These are phyloP conservation scores for Schizophyllum commune DNA, from an alignment of 1,284 basidiomycete species.

Conservation along the genomic window DNA sequence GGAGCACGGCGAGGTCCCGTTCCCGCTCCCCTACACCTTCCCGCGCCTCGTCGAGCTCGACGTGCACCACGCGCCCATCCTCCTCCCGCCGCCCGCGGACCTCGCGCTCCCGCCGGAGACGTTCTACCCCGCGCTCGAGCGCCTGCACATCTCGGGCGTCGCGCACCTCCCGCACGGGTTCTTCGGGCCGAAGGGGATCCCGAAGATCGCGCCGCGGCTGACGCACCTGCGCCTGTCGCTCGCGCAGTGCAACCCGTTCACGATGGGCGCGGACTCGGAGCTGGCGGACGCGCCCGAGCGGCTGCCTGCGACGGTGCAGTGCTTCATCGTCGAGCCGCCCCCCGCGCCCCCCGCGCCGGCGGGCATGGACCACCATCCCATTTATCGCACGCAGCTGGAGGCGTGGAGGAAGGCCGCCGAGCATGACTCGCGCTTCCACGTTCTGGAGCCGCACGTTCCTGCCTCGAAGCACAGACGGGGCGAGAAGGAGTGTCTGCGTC, in stretches of 20 bases:
- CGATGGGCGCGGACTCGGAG: neutral
- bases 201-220: constrained; percentile 5
- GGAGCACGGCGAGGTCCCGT: constrained; percentile 4
- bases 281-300: neutral
- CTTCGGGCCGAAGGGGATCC: neutral
- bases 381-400: neutral
- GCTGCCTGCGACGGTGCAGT: constrained; percentile 2
- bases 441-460: neutral
- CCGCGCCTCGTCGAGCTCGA: neutral
- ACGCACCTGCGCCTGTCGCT: constrained; percentile 6
- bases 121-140: neutral
- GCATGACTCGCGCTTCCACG: neutral
- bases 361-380: neutral
- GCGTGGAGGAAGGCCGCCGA: neutral
- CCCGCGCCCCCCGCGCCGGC: neutral
- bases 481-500: neutral
- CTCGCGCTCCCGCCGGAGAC: neutral
- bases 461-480: neutral
- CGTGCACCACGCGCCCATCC: neutral
- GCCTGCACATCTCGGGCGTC: neutral
- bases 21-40: neutral
- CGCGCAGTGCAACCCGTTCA: neutral
- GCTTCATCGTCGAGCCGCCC: constrained; percentile 1
- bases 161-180: neutral
- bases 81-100: neutral